These are phyloP conservation scores for Salvia sclarea DNA, from an alignment of 305 asterid species.

Conservation along the genomic window DNA sequence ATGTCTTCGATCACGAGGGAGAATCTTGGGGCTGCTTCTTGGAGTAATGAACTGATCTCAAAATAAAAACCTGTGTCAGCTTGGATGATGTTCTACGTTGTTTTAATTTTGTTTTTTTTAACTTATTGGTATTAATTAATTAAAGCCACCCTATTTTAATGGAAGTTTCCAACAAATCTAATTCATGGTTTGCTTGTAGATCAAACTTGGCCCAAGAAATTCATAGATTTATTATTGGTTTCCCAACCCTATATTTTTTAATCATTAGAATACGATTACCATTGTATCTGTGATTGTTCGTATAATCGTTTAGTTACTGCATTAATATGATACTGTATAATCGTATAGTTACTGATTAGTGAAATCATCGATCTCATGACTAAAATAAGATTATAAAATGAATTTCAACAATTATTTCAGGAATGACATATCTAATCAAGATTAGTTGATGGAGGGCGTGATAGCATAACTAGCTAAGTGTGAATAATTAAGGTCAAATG, in stretches of 20 bases:
- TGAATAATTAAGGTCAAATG: neutral
- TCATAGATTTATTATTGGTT: slow-evolving; percentile 35
- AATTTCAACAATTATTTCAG: too few species aligned
- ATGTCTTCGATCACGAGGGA: slow-evolving; percentile 50
- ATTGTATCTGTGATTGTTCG: neutral
- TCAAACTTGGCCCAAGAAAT: slow-evolving; percentile 40
- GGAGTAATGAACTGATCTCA: slow-evolving; percentile 38
- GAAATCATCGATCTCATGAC: neutral
- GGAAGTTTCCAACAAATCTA: slow-evolving; percentile 50
- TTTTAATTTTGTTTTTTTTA: slow-evolving; percentile 18
- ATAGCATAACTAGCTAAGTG: neutral
- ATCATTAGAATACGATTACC: neutral
- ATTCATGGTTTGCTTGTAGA: slow-evolving; percentile 40
- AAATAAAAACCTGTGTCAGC: slow-evolving; percentile 56
- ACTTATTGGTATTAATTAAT: neutral
- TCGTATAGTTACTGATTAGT: neutral
- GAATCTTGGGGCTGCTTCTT: slow-evolving; percentile 51
- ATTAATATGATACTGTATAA: too few species aligned
- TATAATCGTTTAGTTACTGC: neutral
- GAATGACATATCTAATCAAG: too few species aligned
- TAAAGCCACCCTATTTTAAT: slow-evolving; percentile 31
- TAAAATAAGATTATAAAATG: neutral
- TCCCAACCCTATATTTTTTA: slow-evolving; percentile 18
- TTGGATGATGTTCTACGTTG: slow-evolving; percentile 59
- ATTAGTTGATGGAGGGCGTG: neutral